These are phyloP conservation scores for Adenanthera pavonina DNA, from an alignment of 306 rosid genomes.

Conservation along the genomic window DNA sequence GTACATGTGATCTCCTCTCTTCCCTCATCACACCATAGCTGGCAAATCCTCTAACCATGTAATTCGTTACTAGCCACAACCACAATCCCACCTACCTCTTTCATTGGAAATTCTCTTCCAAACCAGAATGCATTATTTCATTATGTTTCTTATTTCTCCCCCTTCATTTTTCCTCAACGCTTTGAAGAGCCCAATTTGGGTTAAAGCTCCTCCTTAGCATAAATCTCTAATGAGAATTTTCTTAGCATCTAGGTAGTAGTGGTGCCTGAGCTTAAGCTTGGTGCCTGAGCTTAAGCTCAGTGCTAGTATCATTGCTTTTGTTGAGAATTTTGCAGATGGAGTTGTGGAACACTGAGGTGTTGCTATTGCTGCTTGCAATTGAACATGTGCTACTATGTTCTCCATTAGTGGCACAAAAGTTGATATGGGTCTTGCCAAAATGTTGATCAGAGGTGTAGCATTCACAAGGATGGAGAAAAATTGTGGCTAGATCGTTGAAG, in stretches of 20 bases:
- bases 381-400: slow-evolving; percentile 33
- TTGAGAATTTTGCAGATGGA: slow-evolving; percentile 3
- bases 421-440: slow-evolving; percentile 44
- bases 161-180: slow-evolving; percentile 39
- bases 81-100: background rate
- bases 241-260: slow-evolving; percentile 55
- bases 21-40: background rate
- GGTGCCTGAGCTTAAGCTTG: slow-evolving; percentile 9
- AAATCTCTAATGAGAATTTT: slow-evolving; percentile 74
- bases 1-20: slow-evolving; percentile 58
- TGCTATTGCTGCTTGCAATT: slow-evolving; percentile 12
- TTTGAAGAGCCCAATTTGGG: slow-evolving; percentile 65
- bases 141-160: background rate
- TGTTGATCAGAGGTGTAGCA: background rate
- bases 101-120: background rate
- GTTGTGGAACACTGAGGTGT: background rate
- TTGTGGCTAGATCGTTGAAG: slow-evolving; percentile 54
- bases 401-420: slow-evolving; percentile 58
- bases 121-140: background rate
- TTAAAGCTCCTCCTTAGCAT: slow-evolving; percentile 73
- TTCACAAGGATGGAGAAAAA: slow-evolving; percentile 51
- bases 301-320: slow-evolving; percentile 35
- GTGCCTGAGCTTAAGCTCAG: slow-evolving; percentile 25
- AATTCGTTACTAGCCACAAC: background rate
- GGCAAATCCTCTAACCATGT: background rate